A percentile compares a stretch with the other conserved stretches of the same genome.
Evolutionary conservation across 2,329 filamentous ascomycete species (phyloP).

Genomic region (Coniochaeta prunicola): DNA sequence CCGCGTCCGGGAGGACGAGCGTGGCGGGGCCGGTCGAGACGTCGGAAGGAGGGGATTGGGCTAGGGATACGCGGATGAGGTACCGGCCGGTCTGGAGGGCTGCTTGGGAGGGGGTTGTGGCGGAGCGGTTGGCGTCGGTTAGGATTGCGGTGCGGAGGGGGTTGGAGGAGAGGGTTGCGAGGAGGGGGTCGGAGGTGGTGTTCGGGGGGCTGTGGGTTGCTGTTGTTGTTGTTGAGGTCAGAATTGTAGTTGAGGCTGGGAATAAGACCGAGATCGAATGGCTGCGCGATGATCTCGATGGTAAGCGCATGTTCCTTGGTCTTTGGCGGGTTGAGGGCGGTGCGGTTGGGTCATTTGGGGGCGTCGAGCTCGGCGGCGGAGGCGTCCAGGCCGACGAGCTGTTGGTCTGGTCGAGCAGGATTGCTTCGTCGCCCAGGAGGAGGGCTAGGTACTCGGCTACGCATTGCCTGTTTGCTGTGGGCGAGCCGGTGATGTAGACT

Average conservation of each 20-base stretch:
- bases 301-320: background rate
- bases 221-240: constrained; percentile 15
- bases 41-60: too few relatives aligned
- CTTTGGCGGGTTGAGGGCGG: background rate
- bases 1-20: background rate
- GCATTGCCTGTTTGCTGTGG: constrained; percentile 23
- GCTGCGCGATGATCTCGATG: constrained; percentile 4
- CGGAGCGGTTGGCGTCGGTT: background rate
- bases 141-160: background rate
- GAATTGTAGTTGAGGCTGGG: too few relatives aligned
- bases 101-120: background rate
- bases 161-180: background rate
- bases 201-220: constrained; percentile 11
- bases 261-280: too few relatives aligned
- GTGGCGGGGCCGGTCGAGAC: background rate
- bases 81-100: constrained; percentile 15
- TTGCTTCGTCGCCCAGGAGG: constrained; percentile 20
- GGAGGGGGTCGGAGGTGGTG: background rate
- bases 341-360: background rate
- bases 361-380: constrained; percentile 8
- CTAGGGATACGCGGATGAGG: constrained; percentile 19
- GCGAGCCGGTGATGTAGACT: constrained; percentile 26
- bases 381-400: background rate
- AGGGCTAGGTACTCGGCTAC: constrained; percentile 22
- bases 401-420: constrained; percentile 14